Percentiles rank a stretch among this genome's conserved stretches.
Conservation (phyloP, 768 basidiomycete genomes). For the Psilocybe cyanescens region DNA sequence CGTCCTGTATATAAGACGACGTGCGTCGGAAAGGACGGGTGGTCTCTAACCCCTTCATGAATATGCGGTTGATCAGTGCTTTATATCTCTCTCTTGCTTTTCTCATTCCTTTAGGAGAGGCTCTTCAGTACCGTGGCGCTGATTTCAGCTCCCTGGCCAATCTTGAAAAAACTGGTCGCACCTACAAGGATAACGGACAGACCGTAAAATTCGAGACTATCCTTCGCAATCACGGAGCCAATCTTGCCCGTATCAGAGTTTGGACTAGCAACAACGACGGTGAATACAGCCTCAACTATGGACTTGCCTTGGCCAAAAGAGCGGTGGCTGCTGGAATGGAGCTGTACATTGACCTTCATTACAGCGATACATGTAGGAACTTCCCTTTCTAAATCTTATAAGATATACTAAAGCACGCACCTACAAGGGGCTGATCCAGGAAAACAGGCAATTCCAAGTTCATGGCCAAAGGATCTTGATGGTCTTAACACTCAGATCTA, state of each 20-base stretch:
- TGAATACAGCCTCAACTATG: slow-evolving; percentile 55
- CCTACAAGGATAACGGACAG: slow-evolving; percentile 45
- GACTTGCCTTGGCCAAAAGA: slow-evolving; percentile 55
- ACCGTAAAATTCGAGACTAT: slow-evolving; percentile 52
- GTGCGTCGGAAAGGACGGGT: neutral
- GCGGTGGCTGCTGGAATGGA: slow-evolving; percentile 60
- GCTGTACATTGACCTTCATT: slow-evolving; percentile 61
- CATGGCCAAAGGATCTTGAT: slow-evolving; percentile 53
- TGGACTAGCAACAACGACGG: slow-evolving; percentile 61
- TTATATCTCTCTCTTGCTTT: slow-evolving; percentile 18
- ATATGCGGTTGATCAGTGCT: slow-evolving; percentile 29
- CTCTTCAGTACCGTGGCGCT: slow-evolving; percentile 54
- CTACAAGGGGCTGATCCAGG: slow-evolving; percentile 65
- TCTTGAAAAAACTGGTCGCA: slow-evolving; percentile 51
- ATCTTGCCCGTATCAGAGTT: slow-evolving; percentile 60
- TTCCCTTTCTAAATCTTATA: neutral
- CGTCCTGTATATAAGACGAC: neutral
- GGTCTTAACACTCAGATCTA: slow-evolving; percentile 63
- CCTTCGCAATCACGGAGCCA: slow-evolving; percentile 54
- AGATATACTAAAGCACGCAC: neutral
- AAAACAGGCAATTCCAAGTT: slow-evolving; percentile 59
- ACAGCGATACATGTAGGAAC: slow-evolving; percentile 62
- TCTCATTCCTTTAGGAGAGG: slow-evolving; percentile 21
- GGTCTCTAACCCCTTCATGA: neutral
- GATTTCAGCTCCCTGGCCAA: slow-evolving; percentile 61